Percentiles rank a stretch among this genome's conserved stretches.
Evolutionary conservation across 352 stramenopile genomes (phyloP).

Genomic region (Pythium aristosporum): DNA sequence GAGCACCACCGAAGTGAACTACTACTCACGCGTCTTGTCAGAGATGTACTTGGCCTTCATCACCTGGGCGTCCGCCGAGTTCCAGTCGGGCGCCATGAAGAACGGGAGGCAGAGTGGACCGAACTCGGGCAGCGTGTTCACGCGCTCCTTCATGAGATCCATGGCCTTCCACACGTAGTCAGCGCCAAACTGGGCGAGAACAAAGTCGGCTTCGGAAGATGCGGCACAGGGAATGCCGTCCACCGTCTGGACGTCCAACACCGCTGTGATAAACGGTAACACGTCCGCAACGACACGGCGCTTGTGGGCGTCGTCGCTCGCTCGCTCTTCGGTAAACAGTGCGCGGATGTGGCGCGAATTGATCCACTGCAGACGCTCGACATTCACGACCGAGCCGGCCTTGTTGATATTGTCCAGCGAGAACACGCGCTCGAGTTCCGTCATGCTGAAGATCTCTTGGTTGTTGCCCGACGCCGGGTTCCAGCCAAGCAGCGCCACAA

Average conservation of each 20-base stretch:
- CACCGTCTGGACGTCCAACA: constrained; percentile 34
- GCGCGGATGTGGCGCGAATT: constrained; percentile 86
- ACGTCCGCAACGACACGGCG: constrained; percentile 54
- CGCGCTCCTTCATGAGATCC: constrained; percentile 86
- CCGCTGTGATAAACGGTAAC: constrained; percentile 58
- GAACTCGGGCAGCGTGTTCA: constrained; percentile 79
- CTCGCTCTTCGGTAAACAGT: constrained; percentile 58
- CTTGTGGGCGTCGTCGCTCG: constrained; percentile 39
- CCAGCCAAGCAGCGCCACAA: constrained; percentile 97
- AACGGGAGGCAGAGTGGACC: constrained; percentile 74
- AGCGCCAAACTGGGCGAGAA: constrained; percentile 55
- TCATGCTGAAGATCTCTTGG: constrained; percentile 95
- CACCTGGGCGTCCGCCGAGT: constrained; percentile 40
- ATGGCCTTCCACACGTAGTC: constrained; percentile 77
- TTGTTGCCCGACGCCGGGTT: constrained; percentile 94
- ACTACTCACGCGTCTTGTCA: constrained; percentile 40
- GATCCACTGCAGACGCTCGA: constrained; percentile 86
- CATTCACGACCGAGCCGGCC: constrained; percentile 84
- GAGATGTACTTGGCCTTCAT: constrained; percentile 82
- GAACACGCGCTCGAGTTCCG: constrained; percentile 89
- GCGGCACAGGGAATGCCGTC: constrained; percentile 20
- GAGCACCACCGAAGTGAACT: not conserved
- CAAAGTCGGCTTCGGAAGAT: constrained; percentile 27
- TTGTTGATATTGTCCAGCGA: constrained; percentile 89
- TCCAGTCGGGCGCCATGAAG: constrained; percentile 60